Base-by-base conservation (phyloP, 257 asterid species). In the Scutellaria barbata region DNA sequence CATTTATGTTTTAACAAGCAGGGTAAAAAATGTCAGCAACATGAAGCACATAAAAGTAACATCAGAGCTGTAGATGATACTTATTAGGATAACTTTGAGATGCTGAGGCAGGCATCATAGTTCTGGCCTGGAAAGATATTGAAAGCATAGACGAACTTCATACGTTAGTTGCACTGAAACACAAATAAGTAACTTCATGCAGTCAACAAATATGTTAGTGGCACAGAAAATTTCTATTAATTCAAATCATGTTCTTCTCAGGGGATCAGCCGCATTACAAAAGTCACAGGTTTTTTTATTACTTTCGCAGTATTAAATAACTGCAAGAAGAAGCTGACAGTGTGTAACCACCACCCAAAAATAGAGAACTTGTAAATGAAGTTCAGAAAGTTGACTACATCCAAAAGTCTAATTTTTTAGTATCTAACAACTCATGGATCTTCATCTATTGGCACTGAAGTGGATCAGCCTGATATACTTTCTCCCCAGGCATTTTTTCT, bases 41-140 rank as follows among this genome's bases (percentile, higher is more conserved):
- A 48, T n/a, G 52, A 72, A 55, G 58, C 57, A 69, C 10, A 30
- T 13, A 58, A 57, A 57, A 30, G 56, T 45, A 41, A 64, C 33
- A 51, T 59, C 41, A 52, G 68, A 73, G 50, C 5, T 14, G n/a
- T 52, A 37, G 22, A 22, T 42, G 48, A 53, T 22, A 22, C 25
- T 22, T 22, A 2, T 22, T 11, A 40, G 33, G 60, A 56, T 63
- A 10, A 42, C 17, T 35, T 58, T 55, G 59, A 20, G 43, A 42
- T 37, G 12, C 54, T 9, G 57, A 72, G 14, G 51, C 55, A 43
- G 39, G 51, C 30, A 48, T 39, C 70, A 63, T 46, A 46, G 10
- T 13, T 37, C 13, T 4, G 25, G 25, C 69, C 22, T n/a, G 7
- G 11, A 9, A 53, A 63, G 25, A 22, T 22, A 22, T 22, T 22